phyloP scores from a whole-genome alignment of 805 yeast species.

The Saturnispora sekii region DNA sequence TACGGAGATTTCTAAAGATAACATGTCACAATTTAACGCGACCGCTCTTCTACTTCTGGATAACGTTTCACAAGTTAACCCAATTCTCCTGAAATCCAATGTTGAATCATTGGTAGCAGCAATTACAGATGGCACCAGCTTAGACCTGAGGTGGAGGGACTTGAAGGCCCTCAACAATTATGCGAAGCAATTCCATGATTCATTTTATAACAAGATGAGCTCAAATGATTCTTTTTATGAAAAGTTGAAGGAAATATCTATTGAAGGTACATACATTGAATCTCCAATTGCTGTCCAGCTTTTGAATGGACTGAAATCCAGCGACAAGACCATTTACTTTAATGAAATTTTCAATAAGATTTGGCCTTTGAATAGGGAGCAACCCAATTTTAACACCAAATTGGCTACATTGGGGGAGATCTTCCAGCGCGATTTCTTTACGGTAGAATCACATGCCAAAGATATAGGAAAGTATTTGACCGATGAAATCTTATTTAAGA shows the following conservation, averaged over 20 bases:
- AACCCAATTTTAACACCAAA: slow-evolving; percentile 39
- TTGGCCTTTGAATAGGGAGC: slow-evolving; percentile 40
- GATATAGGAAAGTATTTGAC: slow-evolving; percentile 53
- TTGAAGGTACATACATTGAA: slow-evolving; percentile 46
- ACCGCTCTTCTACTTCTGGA: slow-evolving; percentile 47
- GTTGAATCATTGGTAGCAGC: slow-evolving; percentile 36
- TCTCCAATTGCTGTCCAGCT: slow-evolving; percentile 58
- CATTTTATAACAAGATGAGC: slow-evolving; percentile 26
- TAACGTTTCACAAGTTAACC: slow-evolving; percentile 48
- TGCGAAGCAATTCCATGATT: slow-evolving; percentile 39
- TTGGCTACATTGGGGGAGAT: slow-evolving; percentile 53
- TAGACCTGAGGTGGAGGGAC: slow-evolving; percentile 25
- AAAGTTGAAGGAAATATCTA: slow-evolving; percentile 36
- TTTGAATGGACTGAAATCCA: slow-evolving; percentile 35
- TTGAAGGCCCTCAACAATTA: slow-evolving; percentile 55
- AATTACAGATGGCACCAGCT: background rate
- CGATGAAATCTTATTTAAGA: slow-evolving; percentile 50
- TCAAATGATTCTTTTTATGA: slow-evolving; percentile 35
- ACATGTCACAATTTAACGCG: slow-evolving; percentile 17
- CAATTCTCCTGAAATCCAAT: slow-evolving; percentile 56
- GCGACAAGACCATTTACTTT: slow-evolving; percentile 29
- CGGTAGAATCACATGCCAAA: slow-evolving; percentile 40
- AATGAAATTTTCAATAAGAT: slow-evolving; percentile 31
- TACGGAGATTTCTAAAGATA: slow-evolving; percentile 35
- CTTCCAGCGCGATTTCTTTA: slow-evolving; percentile 36